phyloP scores from a whole-genome alignment of 305 asterid genomes.

The Withania somnifera region DNA sequence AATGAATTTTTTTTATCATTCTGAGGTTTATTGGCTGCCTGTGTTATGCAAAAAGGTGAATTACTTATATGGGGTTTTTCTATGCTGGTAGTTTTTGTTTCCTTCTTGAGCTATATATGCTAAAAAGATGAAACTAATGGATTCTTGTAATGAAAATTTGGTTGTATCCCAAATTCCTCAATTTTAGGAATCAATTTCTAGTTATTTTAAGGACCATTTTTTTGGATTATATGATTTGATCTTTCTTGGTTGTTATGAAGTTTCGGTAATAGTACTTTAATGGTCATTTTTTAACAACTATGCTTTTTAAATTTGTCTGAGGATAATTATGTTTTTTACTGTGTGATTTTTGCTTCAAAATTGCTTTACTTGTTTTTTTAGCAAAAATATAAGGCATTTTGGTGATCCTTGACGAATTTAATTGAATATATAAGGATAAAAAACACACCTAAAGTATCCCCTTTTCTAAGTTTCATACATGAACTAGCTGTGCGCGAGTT shows the following conservation, averaged over 20 bases:
- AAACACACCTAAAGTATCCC: no score
- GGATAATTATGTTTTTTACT: neutral
- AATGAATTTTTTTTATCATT: slow-evolving; percentile 4
- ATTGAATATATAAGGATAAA: no score
- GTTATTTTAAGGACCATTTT: neutral
- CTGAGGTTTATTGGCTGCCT: neutral
- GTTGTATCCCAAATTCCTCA: neutral
- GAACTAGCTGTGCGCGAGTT: no score
- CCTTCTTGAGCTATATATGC: neutral
- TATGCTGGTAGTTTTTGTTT: neutral
- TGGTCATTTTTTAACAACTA: neutral
- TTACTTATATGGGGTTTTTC: neutral
- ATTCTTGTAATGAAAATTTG: slow-evolving; percentile 15
- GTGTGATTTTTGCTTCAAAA: neutral
- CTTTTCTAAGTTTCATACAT: no score
- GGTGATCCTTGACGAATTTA: neutral
- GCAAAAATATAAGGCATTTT: neutral
- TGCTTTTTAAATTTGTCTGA: neutral
- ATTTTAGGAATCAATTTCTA: neutral
- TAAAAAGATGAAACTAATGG: no score
- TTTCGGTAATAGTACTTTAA: neutral
- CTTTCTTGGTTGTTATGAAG: neutral
- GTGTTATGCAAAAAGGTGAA: neutral
- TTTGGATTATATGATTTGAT: slow-evolving; percentile 6
- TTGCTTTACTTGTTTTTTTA: neutral